Base-by-base conservation (phyloP, 768 basidiomycete species). In the Auricularia auricula-judae region DNA sequence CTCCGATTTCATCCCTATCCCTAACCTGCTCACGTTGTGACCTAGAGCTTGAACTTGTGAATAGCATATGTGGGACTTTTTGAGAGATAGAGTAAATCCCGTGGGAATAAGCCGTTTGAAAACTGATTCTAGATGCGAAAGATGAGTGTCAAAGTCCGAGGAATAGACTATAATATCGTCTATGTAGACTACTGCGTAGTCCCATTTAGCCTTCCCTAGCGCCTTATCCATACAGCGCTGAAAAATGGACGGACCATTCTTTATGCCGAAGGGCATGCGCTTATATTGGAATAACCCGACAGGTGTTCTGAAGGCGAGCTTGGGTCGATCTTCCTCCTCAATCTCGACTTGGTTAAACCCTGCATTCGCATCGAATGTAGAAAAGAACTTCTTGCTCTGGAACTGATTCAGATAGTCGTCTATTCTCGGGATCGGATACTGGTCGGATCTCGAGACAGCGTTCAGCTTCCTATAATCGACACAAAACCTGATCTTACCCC, bases 221-320 rank as follows among this genome's bases (percentile, higher is more conserved):
- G 42, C 42, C 16, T 8, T 23, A 23, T 23, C 23, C 23, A 23
- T 23, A 23, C 23, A 23, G 23, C 23, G 23, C 23, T 23, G 23
- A 18, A 43, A 43, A 10, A 43, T 43, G 42, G 42, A 43, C 1
- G 42, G 42, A 43, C 42, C 42, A 43, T 76, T 76, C 0, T 71
- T 58, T 1, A 71, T 69, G 0, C 76, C 75, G 61, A 81, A 80
- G 0, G 78, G 78, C 76, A 80, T 78, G 43, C 76, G 61, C 34
- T 64, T 65, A 66, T 80, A 80, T 65, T 81, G 78, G 39, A 64
- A 76, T 0, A 80, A 67, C 5, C 79, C 80, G 36, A 67, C 61
- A 65, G 79, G 80, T 0, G 74, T 74, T 3, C 75, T 64, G 62
- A 81, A 80, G 0, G 77, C 77, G 0, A 74, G 72, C 47, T 76